phyloP scores from a whole-genome alignment of 306 rosid genomes.

The Dalbergia cochinchinensis region DNA sequence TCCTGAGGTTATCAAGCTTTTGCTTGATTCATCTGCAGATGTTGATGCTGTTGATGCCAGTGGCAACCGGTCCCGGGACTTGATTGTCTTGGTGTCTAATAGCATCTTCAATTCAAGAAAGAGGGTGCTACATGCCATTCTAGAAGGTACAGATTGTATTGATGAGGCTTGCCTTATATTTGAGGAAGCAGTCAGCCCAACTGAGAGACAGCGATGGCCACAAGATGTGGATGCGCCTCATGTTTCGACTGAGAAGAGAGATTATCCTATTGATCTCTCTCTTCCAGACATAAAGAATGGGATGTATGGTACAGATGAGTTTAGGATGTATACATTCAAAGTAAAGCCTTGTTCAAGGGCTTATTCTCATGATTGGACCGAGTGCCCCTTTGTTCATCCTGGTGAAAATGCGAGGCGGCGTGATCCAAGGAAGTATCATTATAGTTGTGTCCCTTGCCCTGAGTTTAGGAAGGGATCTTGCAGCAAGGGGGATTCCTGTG shows the following conservation, averaged over 20 bases:
- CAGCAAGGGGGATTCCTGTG: constrained; percentile 83
- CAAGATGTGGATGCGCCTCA: constrained; percentile 46
- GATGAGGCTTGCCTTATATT: constrained; percentile 48
- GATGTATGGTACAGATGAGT: constrained; percentile 85
- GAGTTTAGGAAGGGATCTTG: constrained; percentile 85
- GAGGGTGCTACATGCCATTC: constrained; percentile 54
- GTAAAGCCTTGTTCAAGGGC: constrained; percentile 96
- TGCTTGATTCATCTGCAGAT: constrained; percentile 79
- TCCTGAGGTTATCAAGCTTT: constrained; percentile 67
- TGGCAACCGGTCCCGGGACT: constrained; percentile 62
- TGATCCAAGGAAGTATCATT: constrained; percentile 77
- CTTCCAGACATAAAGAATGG: constrained; percentile 89
- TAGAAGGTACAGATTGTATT: constrained; percentile 50
- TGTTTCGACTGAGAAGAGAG: constrained; percentile 61
- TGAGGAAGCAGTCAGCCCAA: constrained; percentile 43
- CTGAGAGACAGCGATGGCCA: constrained; percentile 46
- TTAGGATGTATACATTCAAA: constrained; percentile 86
- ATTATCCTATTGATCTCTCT: constrained; percentile 78
- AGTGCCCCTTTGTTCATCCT: constrained; percentile 92
- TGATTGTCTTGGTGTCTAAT: constrained; percentile 49
- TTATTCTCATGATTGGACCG: constrained; percentile 95
- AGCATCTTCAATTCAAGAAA: constrained; percentile 52
- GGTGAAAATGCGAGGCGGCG: constrained; percentile 96
- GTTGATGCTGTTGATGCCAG: constrained; percentile 54
- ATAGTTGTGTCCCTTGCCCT: constrained; percentile 91